These are phyloP conservation scores for Zizania palustris DNA, from an alignment of 202 grass and related monocot species.

Conservation along the genomic window DNA sequence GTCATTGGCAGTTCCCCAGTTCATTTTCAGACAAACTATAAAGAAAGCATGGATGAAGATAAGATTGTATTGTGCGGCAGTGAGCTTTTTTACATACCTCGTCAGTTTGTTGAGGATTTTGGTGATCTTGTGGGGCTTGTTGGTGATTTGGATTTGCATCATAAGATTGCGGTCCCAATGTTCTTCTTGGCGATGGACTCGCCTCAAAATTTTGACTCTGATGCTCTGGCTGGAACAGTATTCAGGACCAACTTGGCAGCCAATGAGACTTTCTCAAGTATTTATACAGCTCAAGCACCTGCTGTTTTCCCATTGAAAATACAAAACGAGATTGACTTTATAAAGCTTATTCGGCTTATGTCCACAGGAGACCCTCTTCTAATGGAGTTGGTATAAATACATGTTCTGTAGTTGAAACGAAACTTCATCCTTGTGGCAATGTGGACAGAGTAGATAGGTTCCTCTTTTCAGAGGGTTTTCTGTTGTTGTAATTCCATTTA, in stretches of 20 bases:
- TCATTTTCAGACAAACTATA: slow-evolving; percentile 96
- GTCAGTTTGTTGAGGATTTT: slow-evolving; percentile 84
- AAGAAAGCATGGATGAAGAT: slow-evolving; percentile 73
- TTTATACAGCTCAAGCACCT: slow-evolving; percentile 81
- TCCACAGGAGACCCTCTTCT: slow-evolving; percentile 86
- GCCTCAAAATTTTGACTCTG: slow-evolving; percentile 87
- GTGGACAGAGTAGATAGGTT: slow-evolving; percentile 56
- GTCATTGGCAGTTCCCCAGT: slow-evolving; percentile 80
- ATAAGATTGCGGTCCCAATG: slow-evolving; percentile 85
- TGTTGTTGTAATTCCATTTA: slow-evolving; percentile 65
- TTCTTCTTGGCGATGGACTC: slow-evolving; percentile 88
- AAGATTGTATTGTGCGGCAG: slow-evolving; percentile 80
- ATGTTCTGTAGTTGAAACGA: slow-evolving; percentile 32
- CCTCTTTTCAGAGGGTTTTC: slow-evolving; percentile 51
- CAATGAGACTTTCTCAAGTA: slow-evolving; percentile 73
- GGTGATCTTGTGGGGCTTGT: slow-evolving; percentile 84
- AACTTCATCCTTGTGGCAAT: slow-evolving; percentile 18
- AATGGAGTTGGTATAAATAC: slow-evolving; percentile 86
- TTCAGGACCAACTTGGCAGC: slow-evolving; percentile 64
- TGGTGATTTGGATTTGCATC: slow-evolving; percentile 77
- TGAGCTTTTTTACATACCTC: slow-evolving; percentile 87
- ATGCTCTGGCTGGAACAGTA: slow-evolving; percentile 71
- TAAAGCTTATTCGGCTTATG: slow-evolving; percentile 87
- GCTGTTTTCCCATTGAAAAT: slow-evolving; percentile 94
- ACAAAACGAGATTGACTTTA: slow-evolving; percentile 86